phyloP scores from a whole-genome alignment of 306 rosid genomes.

The Sicyos edulis region DNA sequence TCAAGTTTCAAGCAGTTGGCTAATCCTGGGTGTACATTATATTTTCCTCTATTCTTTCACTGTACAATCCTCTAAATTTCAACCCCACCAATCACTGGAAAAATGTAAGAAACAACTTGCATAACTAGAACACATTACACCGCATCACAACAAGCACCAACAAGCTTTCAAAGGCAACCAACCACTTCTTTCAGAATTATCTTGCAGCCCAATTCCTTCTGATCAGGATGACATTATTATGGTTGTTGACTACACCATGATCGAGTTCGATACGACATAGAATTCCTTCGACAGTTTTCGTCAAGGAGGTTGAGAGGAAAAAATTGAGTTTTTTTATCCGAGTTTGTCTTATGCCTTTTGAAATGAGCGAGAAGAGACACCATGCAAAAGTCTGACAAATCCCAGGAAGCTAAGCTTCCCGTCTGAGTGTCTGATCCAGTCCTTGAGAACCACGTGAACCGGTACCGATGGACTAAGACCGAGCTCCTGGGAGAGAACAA shows the following conservation, averaged over 20 bases:
- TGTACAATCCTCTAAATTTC: constrained; percentile 24
- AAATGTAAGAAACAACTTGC: constrained; percentile 16
- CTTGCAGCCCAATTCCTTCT: constrained; percentile 8
- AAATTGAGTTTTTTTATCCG: neutral
- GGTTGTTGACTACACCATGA: neutral
- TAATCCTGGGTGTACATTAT: neutral
- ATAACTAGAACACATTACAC: constrained; percentile 12
- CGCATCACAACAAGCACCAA: constrained; percentile 18
- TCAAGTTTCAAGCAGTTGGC: constrained; percentile 10
- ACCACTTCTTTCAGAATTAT: neutral
- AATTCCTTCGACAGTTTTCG: neutral
- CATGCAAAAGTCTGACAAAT: constrained; percentile 78
- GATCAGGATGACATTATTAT: neutral
- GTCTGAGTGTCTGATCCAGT: constrained; percentile 85
- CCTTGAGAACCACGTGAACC: constrained; percentile 82
- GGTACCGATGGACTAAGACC: constrained; percentile 91
- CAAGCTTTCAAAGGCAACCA: constrained; percentile 2
- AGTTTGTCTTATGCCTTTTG: constrained; percentile 42
- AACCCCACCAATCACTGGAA: constrained; percentile 22
- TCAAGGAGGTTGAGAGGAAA: neutral
- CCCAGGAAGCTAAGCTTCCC: constrained; percentile 93
- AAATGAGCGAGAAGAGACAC: constrained; percentile 64
- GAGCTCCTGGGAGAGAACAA: constrained; percentile 52
- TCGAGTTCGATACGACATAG: neutral
- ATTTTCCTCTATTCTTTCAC: constrained; percentile 19